These are phyloP conservation scores for Backusella parvicylindrica DNA, from an alignment of 192 early-diverging fungal genomes.

Conservation along the genomic window DNA sequence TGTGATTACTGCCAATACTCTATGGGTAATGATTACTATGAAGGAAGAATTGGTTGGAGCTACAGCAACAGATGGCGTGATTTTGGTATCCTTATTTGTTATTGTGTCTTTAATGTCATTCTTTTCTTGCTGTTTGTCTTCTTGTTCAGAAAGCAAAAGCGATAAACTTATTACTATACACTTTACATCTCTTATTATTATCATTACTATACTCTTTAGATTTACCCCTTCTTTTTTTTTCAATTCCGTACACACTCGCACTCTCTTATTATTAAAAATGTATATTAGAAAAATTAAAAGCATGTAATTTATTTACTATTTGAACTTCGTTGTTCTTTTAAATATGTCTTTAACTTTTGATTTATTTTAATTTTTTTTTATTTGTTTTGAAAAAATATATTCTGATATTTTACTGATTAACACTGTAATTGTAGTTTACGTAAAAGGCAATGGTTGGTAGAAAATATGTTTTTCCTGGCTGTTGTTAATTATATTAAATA, in stretches of 20 bases:
- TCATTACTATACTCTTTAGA: background rate
- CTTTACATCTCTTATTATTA: background rate
- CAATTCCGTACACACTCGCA: background rate
- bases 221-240: background rate
- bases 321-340: too few relatives aligned
- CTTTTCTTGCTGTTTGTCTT: constrained; percentile 38
- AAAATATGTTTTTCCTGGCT: too few relatives aligned
- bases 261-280: constrained; percentile 1
- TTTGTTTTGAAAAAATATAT: too few relatives aligned
- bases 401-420: too few relatives aligned
- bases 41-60: constrained; percentile 42
- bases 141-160: constrained; percentile 30
- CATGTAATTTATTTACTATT: background rate
- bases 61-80: constrained; percentile 66
- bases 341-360: too few relatives aligned
- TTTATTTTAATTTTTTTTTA: too few relatives aligned
- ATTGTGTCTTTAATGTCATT: constrained; percentile 55
- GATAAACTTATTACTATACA: constrained; percentile 7
- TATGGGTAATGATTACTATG: constrained; percentile 55
- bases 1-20: constrained; percentile 65
- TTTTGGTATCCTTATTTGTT: constrained; percentile 60
- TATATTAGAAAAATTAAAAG: background rate
- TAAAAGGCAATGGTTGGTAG: too few relatives aligned
- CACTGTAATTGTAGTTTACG: too few relatives aligned
- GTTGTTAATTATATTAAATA: too few relatives aligned